Evolutionary conservation across 2,329 filamentous ascomycete species (phyloP), one percentile per base, ranked within the genome.

Genomic region (Xylaria multiplex): DNA sequence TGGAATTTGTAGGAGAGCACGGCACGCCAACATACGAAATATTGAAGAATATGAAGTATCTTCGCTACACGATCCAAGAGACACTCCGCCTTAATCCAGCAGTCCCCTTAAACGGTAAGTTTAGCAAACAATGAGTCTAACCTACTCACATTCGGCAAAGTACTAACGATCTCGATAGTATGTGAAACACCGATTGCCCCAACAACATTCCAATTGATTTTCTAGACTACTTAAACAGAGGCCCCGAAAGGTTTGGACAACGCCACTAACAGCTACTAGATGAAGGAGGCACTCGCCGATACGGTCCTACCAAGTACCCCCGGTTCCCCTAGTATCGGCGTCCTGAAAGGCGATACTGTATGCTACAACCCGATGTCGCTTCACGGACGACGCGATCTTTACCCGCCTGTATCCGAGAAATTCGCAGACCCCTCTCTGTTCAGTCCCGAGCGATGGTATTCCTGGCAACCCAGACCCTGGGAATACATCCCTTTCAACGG

Each of bases 11-110:
- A 3, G 89, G 89, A 3, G 73, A 82, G 11, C 77, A 83, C 7
- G 62, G 50, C 13, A 60, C 68, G 0, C 82, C 83, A 0, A 88
- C 85, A 1, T 92, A 91, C 74, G 80, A 84, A 8, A 82, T 91
- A 71, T 79, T 92, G 45, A 92, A 91, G 79, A 82, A 83, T 45
- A 91, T 92, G 89, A 88, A 88, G 68, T 92, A 90, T 73, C 81
- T 90, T 3, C 71, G 69, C 84, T 60, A 66, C 70, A 65, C 59
- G 5, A 46, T 72, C 9, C 66, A 71, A 30, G 71, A 70, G 65
- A 76, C 76, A 11, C 76, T 84, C 3, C 81, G 83, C 22, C 72
- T 84, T 0, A 82, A 80, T 70, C 81, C 83, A 1, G 75, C 79
- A 0, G 81, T 85, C 3, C 82, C 83, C 0, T 72, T 80, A 65